Evolutionary conservation across 177 flowering plant genomes (phyloP), one percentile per base, ranked within the genome.

Genomic region (Vitis hybrid): DNA sequence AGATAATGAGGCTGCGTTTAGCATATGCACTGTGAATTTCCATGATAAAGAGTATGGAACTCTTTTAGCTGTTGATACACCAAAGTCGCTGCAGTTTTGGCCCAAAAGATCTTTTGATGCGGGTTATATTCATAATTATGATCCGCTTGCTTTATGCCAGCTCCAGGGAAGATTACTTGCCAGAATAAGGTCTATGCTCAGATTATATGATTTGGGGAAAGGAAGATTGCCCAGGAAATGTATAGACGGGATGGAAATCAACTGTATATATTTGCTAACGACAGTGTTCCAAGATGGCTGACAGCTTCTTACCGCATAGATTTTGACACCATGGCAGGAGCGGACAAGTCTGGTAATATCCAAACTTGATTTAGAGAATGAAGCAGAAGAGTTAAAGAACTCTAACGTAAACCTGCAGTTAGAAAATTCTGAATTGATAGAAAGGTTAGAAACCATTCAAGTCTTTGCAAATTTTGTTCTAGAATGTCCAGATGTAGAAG

Each of bases 281-380:
- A 96, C 67, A 75, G 78, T 66, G 94, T 89, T 70, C 98, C 99
- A 9, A 91, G 99, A 83, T 94, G 98, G 99, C 86, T 94, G 19
- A 92, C 97, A 8, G 93, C 99, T 60, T 74, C 98, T 51, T 79
- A 89, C 71, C 97, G 94, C 74, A 77, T 96, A 71, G 99, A 96
- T 74, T 96, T 96, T 72, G 97, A 96, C 80, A 96, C 98, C 63
- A 86, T 96, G 97, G 99, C 98, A 3, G 98, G 99, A 64, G 92
- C 92, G 11, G 99, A 96, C 82, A 96, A 96, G 81, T 92, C 93
- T 78, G 98, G 99, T 49, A 96, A 96, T 74, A 64, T 96, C 26
- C 23, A 23, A 23, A 0, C 23, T 23, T 23, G 23, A 23, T 23
- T 23, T 23, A 23, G 23, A 23, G 23, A 23, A 23, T 23, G 23